A percentile compares a stretch with the other conserved stretches of the same genome.
Evolutionary conservation across 768 basidiomycete species (phyloP).

Genomic region (Mycena belliarum): DNA sequence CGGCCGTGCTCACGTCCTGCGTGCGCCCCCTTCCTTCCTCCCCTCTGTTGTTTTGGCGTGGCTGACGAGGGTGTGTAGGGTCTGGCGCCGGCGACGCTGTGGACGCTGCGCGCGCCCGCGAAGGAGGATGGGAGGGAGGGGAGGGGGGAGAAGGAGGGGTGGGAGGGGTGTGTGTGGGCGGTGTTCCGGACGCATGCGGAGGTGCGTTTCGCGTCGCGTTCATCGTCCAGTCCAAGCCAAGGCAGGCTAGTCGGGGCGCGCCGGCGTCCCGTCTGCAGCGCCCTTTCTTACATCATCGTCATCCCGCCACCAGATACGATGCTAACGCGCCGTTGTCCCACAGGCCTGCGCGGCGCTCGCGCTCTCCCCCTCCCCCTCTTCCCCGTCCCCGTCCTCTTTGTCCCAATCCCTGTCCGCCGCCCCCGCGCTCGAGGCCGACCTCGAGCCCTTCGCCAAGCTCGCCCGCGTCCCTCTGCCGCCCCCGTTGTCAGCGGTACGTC

Average conservation of each 20-base stretch:
- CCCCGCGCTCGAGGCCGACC: conserved; percentile 62
- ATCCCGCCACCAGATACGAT: too few species aligned
- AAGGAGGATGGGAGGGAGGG: too few species aligned
- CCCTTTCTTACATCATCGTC: too few species aligned
- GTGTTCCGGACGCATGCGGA: conserved; percentile 22
- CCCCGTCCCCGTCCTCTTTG: too few species aligned
- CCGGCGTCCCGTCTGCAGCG: too few species aligned
- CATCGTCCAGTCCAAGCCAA: too few species aligned
- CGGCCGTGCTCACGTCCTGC: too few species aligned
- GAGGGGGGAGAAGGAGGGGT: too few species aligned
- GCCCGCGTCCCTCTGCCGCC: conserved; percentile 36
- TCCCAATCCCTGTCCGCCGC: conserved; percentile 48
- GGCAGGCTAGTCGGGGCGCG: too few species aligned
- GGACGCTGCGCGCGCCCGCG: conserved; percentile 6
- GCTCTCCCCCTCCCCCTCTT: conserved; percentile 48
- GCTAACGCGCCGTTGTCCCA: too few species aligned
- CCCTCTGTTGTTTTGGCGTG: not conserved
- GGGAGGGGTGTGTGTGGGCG: conserved; percentile 22
- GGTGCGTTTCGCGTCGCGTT: too few species aligned
- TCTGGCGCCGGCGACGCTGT: conserved; percentile 16
- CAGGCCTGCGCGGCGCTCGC: conserved; percentile 61
- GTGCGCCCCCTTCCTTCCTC: not conserved
- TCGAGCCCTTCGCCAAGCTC: conserved; percentile 62
- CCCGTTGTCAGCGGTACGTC: conserved; percentile 11
- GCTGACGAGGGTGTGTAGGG: conserved; percentile 13